Evolutionary conservation across 192 early-diverging fungal species (phyloP).

Genomic region (Backusella westeae): DNA sequence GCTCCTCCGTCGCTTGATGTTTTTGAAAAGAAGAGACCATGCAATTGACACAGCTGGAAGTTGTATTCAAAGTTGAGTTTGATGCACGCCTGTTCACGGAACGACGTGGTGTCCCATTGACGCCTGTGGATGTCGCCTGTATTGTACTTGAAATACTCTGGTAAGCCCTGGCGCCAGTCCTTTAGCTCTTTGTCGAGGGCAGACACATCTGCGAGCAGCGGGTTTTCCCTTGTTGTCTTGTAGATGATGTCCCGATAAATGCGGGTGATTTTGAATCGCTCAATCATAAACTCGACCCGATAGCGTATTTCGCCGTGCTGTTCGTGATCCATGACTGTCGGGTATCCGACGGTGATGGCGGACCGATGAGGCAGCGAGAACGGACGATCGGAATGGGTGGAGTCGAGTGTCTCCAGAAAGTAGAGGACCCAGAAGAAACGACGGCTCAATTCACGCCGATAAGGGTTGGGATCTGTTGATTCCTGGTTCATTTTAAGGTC

Average conservation of each 20-base stretch:
- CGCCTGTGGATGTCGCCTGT: not conserved
- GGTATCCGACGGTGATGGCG: not conserved
- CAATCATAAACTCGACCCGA: constrained; percentile 32
- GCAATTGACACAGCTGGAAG: constrained; percentile 32
- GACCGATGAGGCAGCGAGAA: constrained; percentile 21
- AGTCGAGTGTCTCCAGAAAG: constrained; percentile 27
- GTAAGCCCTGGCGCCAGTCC: constrained; percentile 26
- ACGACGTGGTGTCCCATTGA: constrained; percentile 23
- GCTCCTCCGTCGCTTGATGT: not conserved
- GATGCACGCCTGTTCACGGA: constrained; percentile 36
- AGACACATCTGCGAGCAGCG: constrained; percentile 17
- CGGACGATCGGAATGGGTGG: constrained; percentile 32
- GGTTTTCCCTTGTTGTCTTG: constrained; percentile 14
- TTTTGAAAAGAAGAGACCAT: constrained; percentile 27
- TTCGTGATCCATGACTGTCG: constrained; percentile 22
- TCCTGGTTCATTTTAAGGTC: constrained; percentile 30
- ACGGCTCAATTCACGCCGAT: constrained; percentile 16
- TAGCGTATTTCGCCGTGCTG: constrained; percentile 20
- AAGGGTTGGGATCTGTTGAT: not conserved
- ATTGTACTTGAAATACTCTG: constrained; percentile 30
- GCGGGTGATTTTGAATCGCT: constrained; percentile 29
- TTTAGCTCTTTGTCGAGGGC: constrained; percentile 23
- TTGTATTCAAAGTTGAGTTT: constrained; percentile 40
- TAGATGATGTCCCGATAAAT: constrained; percentile 34
- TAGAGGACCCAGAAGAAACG: constrained; percentile 23